Base-by-base conservation (phyloP, 2,329 filamentous ascomycete species). In the Calonectria crousiana region DNA sequence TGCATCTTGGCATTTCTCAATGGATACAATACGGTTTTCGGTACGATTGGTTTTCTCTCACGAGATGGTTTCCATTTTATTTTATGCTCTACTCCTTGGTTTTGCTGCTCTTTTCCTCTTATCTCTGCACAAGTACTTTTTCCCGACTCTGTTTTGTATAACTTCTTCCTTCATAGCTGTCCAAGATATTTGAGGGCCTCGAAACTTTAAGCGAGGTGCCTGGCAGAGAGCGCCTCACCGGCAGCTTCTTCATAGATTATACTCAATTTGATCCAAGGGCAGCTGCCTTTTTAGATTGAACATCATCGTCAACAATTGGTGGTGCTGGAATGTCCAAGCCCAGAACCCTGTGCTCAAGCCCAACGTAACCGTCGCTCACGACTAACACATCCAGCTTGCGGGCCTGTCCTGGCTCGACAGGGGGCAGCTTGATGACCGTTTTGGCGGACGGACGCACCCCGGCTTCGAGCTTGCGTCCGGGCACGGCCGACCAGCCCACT, bases 281-380 rank as follows among this genome's bases (percentile, higher is more conserved):
- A 16, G 69, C 72, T 30, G 66, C 78, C 79, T 86, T 87, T 82
- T 87, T 87, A 23, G 84, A 84, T 53, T 85, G 84, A 11, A 88
- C 80, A 76, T 87, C 88, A 73, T 88, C 86, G 67, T 88, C 87
- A 44, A 90, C 88, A 26, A 78, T 83, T 4, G 90, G 89, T 68
- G 85, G 80, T 36, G 84, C 85, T 23, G 90, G 90, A n/a, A 92
- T 84, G 28, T 90, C 87, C 0, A 92, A 86, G 2, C 87, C 88
- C 47, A 85, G 73, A 1, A 89, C 74, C 30, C 84, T 83, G 74
- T 91, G 87, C 82, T 90, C 87, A 89, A 98, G 91, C 0, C 94
- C 95, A 41, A 95, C 87, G 84, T 98, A 98, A 20, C 92, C 92
- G 88, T 98, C 97, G 84, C 96, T 98, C 23, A 97, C 87, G 3